Evolutionary conservation across 1,284 basidiomycete genomes (phyloP).

Genomic region (Farysia itapuensis): DNA sequence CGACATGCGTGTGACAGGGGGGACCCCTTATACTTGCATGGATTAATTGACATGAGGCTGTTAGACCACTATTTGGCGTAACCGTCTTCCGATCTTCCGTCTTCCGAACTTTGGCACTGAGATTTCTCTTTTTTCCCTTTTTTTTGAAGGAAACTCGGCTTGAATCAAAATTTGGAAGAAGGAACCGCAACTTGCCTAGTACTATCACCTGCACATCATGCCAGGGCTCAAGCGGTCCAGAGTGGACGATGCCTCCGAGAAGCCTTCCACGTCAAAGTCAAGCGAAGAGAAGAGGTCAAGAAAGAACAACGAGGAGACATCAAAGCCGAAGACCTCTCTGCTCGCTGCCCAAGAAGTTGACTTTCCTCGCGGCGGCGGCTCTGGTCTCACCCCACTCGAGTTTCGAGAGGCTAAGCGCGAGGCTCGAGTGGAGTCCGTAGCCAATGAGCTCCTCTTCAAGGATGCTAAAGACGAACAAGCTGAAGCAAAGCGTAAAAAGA

Average conservation of each 20-base stretch:
- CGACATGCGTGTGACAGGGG: no score
- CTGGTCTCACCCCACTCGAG: constrained; percentile 81
- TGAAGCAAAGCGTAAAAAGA: constrained; percentile 30
- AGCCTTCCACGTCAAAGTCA: constrained; percentile 7
- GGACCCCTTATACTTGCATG: no score
- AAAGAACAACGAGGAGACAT: not conserved
- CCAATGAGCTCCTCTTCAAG: constrained; percentile 69
- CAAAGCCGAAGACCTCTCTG: constrained; percentile 25
- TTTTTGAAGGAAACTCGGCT: no score
- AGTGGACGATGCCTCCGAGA: constrained; percentile 19
- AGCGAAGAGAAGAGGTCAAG: not conserved
- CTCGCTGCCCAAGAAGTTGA: constrained; percentile 65
- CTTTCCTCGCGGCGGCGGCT: constrained; percentile 84
- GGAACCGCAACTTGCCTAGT: no score
- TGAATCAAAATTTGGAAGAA: no score
- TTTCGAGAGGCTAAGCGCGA: constrained; percentile 82
- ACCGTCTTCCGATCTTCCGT: no score
- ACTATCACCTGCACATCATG: no score
- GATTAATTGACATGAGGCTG: no score
- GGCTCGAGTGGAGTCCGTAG: constrained; percentile 77
- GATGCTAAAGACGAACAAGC: constrained; percentile 31
- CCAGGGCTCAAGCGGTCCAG: constrained; percentile 40
- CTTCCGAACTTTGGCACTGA: no score
- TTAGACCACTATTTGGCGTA: no score
- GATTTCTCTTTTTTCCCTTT: no score